Conservation (phyloP, 768 basidiomycete genomes). For the Tulasnella sp. region DNA sequence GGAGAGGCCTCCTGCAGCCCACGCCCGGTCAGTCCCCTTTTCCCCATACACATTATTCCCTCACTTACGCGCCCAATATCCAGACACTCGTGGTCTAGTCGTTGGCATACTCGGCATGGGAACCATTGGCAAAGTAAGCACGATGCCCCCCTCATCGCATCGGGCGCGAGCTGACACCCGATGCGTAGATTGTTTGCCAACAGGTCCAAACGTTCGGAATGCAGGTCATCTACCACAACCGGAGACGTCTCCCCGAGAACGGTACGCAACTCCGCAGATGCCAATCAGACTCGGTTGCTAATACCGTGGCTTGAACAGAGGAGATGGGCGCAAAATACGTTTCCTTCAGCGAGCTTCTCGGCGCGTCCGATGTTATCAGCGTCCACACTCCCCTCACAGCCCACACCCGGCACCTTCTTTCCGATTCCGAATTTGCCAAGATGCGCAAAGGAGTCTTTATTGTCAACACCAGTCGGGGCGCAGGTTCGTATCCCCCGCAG, state of each 20-base stretch:
- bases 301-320: conserved; percentile 17
- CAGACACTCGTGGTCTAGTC: conserved; percentile 18
- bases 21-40: conserved; percentile 11
- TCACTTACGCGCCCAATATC: neutral
- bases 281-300: neutral
- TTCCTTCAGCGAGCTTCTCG: conserved; percentile 24
- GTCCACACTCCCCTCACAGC: conserved; percentile 24
- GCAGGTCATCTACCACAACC: conserved; percentile 26
- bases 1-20: conserved; percentile 14
- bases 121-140: conserved; percentile 25
- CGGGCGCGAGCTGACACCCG: neutral
- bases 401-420: conserved; percentile 21
- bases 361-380: conserved; percentile 22
- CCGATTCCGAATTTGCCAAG: conserved; percentile 20
- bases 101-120: conserved; percentile 30
- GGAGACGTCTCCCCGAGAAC: conserved; percentile 19
- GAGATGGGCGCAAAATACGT: conserved; percentile 22
- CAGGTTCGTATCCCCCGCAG: conserved; percentile 11
- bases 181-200: conserved; percentile 8
- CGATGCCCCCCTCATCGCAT: neutral
- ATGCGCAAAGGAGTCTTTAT: conserved; percentile 26
- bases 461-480: conserved; percentile 26
- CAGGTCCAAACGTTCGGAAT: conserved; percentile 25
- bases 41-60: neutral
- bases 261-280: conserved; percentile 16